phyloP scores from a whole-genome alignment of 2,329 filamentous ascomycete genomes.

The Pseudocercospora macadamiae region DNA sequence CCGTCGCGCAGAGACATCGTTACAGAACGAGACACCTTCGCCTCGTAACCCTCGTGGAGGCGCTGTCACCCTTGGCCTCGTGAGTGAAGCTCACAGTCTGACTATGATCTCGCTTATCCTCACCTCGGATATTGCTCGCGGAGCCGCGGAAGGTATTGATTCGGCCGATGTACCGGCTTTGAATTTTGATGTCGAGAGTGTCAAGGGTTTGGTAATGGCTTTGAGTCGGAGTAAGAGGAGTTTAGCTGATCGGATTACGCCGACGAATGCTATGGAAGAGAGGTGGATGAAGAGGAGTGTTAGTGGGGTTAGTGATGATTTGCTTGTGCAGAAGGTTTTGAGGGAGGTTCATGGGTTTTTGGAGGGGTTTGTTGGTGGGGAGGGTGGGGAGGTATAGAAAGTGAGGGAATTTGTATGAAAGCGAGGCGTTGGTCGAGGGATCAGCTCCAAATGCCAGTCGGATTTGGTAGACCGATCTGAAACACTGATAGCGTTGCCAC shows the following conservation, averaged over 20 bases:
- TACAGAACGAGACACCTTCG: conserved; percentile 61
- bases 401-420: not conserved
- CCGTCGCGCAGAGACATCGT: conserved; percentile 68
- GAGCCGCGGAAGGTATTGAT: conserved; percentile 63
- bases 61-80: conserved; percentile 71
- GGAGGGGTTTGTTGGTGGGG: conserved; percentile 41
- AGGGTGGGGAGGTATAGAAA: not conserved
- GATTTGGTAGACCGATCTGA: too few relatives aligned
- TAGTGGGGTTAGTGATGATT: conserved; percentile 46
- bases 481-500: too few relatives aligned
- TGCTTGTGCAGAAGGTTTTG: conserved; percentile 76
- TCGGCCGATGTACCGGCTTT: conserved; percentile 69
- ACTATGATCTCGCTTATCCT: conserved; percentile 76
- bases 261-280: conserved; percentile 72
- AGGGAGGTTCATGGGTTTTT: conserved; percentile 64
- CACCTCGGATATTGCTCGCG: conserved; percentile 64
- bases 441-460: too few relatives aligned
- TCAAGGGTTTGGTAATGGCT: conserved; percentile 83
- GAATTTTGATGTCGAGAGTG: conserved; percentile 70
- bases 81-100: conserved; percentile 77
- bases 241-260: conserved; percentile 72
- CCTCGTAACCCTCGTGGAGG: conserved; percentile 51
- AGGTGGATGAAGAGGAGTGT: conserved; percentile 60
- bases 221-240: conserved; percentile 66
- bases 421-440: not conserved